A percentile compares a stretch with the other conserved stretches of the same genome.
Conservation (phyloP, 192 early-diverging fungal genomes). For the Coemansia furcata region DNA sequence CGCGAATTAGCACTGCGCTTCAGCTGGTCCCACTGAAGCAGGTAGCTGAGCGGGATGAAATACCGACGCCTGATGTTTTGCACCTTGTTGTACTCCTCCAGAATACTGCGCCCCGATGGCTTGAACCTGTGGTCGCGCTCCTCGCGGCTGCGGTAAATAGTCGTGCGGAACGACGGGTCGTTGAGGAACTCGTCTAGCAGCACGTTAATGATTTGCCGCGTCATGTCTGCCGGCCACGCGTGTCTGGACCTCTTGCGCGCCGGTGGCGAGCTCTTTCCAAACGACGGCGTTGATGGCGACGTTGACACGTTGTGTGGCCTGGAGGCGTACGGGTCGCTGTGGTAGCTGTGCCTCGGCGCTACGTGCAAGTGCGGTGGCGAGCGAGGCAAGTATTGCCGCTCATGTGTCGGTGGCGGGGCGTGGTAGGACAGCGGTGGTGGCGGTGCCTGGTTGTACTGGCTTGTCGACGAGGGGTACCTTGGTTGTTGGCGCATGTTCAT, state of each 20-base stretch:
- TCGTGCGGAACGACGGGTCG: conserved; percentile 37
- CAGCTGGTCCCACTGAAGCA: conserved; percentile 48
- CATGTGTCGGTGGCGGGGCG: neutral
- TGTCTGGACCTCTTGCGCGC: conserved; percentile 47
- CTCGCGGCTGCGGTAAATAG: conserved; percentile 50
- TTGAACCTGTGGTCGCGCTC: conserved; percentile 44
- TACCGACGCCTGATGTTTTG: conserved; percentile 44
- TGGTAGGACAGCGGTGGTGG: conserved; percentile 1
- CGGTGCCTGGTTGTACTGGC: neutral
- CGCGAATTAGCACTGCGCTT: too few relatives aligned
- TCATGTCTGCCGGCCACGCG: conserved; percentile 46
- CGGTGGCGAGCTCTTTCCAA: conserved; percentile 6
- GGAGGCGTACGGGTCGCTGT: neutral
- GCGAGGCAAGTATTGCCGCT: neutral
- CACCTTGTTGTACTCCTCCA: conserved; percentile 52
- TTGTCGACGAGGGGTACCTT: neutral
- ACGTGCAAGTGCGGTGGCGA: neutral
- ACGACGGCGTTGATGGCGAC: conserved; percentile 15
- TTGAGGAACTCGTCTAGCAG: conserved; percentile 44
- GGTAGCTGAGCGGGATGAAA: conserved; percentile 49
- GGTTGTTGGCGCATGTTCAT: neutral
- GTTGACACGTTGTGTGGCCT: neutral
- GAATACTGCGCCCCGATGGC: conserved; percentile 30
- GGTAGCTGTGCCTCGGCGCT: neutral
- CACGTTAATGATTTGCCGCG: conserved; percentile 47